phyloP scores from a whole-genome alignment of 257 asterid genomes.

The Ehretia macrophylla region DNA sequence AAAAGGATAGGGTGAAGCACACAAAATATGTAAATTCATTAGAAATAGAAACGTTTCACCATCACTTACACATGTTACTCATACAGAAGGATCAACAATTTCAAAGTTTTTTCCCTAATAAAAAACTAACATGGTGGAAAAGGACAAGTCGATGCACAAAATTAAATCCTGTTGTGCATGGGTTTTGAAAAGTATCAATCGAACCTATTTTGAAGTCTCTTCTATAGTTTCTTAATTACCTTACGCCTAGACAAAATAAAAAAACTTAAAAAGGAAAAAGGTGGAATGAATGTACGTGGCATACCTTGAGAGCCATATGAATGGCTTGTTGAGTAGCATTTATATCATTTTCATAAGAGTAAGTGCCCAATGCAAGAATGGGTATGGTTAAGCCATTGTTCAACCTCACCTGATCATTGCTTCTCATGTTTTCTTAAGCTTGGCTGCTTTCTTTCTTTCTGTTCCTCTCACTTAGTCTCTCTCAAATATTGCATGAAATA shows the following conservation, averaged over 20 bases:
- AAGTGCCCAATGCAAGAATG: conserved; percentile 69
- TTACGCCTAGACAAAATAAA: not conserved
- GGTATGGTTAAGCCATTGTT: conserved; percentile 73
- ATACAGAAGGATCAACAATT: no score
- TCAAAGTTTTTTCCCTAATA: no score
- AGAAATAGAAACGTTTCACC: no score
- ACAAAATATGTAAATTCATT: no score
- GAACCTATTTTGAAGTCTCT: no score
- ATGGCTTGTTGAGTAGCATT: conserved; percentile 57
- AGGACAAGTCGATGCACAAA: no score
- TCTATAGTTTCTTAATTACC: no score
- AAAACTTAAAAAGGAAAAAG: not conserved
- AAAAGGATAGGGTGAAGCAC: no score
- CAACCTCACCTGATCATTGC: conserved; percentile 43
- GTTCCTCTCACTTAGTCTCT: not conserved
- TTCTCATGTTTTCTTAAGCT: conserved; percentile 42
- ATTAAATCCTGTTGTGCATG: no score
- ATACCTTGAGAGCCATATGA: conserved; percentile 63
- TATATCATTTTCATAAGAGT: conserved; percentile 53
- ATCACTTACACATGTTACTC: no score
- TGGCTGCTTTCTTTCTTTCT: not conserved
- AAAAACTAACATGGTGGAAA: no score
- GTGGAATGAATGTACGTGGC: not conserved
- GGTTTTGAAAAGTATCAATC: no score
- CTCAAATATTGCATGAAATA: conserved; percentile 27